phyloP scores from a whole-genome alignment of 257 asterid genomes.

The Nicotiana tomentosiformis region DNA sequence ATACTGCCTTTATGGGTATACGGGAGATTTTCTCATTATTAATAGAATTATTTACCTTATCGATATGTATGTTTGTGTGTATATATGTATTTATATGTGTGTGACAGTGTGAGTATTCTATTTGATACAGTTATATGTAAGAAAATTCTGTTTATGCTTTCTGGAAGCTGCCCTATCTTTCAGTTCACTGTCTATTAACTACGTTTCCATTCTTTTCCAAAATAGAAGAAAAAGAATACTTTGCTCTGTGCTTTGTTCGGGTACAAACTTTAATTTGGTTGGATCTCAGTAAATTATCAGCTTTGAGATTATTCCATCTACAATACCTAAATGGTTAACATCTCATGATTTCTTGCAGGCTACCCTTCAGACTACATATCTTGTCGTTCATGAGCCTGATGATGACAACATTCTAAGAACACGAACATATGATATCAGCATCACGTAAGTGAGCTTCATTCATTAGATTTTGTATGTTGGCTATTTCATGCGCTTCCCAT shows the following conservation, averaged over 20 bases:
- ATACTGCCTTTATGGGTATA: too few relatives aligned
- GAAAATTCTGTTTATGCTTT: not conserved
- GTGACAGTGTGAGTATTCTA: not conserved
- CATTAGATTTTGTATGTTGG: not conserved
- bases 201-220: not conserved
- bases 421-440: slow-evolving; percentile 94
- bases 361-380: slow-evolving; percentile 60
- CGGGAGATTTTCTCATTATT: too few relatives aligned
- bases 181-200: not conserved
- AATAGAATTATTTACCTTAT: too few relatives aligned
- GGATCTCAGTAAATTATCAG: not conserved
- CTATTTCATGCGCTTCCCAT: not conserved
- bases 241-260: not conserved
- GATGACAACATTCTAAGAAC: slow-evolving; percentile 91
- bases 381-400: slow-evolving; percentile 89
- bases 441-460: slow-evolving; percentile 59
- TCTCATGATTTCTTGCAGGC: slow-evolving; percentile 48
- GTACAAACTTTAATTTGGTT: not conserved
- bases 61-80: too few relatives aligned
- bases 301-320: not conserved
- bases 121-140: not conserved
- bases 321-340: not conserved
- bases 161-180: not conserved
- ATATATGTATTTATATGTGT: too few relatives aligned
- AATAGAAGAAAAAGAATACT: not conserved